Evolutionary conservation across 441 rosid genomes (phyloP).

Genomic region (Populus trichocarpa): DNA sequence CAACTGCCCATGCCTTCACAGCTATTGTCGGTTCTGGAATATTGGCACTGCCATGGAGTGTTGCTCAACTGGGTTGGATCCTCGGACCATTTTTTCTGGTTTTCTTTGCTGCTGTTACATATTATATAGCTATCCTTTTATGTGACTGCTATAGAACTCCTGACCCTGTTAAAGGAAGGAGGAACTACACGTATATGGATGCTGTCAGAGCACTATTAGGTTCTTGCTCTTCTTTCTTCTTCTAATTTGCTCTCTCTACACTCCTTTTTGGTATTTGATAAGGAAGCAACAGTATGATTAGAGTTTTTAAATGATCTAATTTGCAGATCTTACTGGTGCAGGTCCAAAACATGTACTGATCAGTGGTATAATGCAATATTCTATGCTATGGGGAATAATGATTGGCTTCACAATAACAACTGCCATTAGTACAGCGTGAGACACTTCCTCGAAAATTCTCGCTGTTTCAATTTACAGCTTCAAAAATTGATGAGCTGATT

Average conservation of each 20-base stretch:
- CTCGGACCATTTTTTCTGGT: conserved; percentile 10
- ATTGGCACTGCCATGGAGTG: conserved; percentile 24
- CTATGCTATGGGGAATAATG: conserved; percentile 19
- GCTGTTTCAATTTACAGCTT: too few species aligned
- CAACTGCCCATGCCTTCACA: conserved; percentile 22
- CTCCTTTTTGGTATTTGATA: too few species aligned
- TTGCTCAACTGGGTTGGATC: conserved; percentile 28
- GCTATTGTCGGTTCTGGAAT: conserved; percentile 26
- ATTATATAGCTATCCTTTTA: conserved; percentile 7
- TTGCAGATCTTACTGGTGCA: neutral
- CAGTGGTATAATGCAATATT: conserved; percentile 15
- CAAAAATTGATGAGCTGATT: neutral
- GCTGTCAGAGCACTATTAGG: conserved; percentile 22
- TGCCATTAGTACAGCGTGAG: conserved; percentile 18
- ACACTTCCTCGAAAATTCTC: neutral
- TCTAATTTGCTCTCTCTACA: neutral
- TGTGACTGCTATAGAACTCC: conserved; percentile 28
- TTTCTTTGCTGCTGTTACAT: conserved; percentile 14
- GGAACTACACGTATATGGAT: conserved; percentile 19
- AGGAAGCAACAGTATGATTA: too few species aligned
- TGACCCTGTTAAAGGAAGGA: conserved; percentile 21
- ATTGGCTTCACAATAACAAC: conserved; percentile 21
- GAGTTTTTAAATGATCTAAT: too few species aligned
- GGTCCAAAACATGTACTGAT: conserved; percentile 14
- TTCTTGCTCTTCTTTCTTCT: too few species aligned